Evolutionary conservation across 2,329 filamentous ascomycete genomes (phyloP).

Genomic region (Trichocomaceae sp.): DNA sequence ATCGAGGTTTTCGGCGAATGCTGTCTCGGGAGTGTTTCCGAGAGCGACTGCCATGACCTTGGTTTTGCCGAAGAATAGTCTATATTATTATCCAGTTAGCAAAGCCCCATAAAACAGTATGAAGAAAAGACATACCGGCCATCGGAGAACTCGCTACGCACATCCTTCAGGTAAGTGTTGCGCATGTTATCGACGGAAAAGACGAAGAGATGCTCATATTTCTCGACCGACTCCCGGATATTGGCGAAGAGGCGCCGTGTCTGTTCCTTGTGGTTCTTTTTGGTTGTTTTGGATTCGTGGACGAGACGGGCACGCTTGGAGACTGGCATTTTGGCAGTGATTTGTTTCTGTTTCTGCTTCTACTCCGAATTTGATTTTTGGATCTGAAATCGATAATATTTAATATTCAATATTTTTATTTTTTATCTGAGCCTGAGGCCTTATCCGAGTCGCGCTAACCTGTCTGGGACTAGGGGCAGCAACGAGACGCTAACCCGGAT

Average conservation of each 20-base stretch:
- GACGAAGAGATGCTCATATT: slow-evolving; percentile 87
- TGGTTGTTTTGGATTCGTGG: slow-evolving; percentile 82
- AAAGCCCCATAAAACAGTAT: not conserved
- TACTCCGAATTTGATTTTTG: not conserved
- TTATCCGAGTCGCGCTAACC: slow-evolving; percentile 32
- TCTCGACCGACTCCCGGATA: slow-evolving; percentile 75
- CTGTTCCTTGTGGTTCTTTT: slow-evolving; percentile 84
- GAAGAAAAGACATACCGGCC: slow-evolving; percentile 55
- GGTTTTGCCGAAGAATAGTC: slow-evolving; percentile 97
- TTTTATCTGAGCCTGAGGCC: slow-evolving; percentile 26
- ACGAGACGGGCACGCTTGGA: slow-evolving; percentile 88
- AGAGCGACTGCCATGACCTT: slow-evolving; percentile 98
- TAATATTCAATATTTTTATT: too few species aligned
- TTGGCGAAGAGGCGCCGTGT: slow-evolving; percentile 82
- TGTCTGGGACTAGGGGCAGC: slow-evolving; percentile 9
- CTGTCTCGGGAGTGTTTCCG: slow-evolving; percentile 68
- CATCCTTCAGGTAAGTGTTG: slow-evolving; percentile 90
- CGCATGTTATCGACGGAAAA: slow-evolving; percentile 96
- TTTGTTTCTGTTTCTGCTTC: too few species aligned
- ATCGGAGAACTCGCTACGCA: slow-evolving; percentile 76
- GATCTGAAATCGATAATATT: too few species aligned
- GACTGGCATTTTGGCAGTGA: slow-evolving; percentile 81
- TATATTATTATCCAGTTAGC: slow-evolving; percentile 29
- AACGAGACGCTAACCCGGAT: not conserved
- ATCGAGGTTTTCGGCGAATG: slow-evolving; percentile 72